A percentile compares a stretch with the other conserved stretches of the same genome.
These are phyloP conservation scores for Leccinum longicurvipes DNA, from an alignment of 768 basidiomycete species.

Conservation along the genomic window DNA sequence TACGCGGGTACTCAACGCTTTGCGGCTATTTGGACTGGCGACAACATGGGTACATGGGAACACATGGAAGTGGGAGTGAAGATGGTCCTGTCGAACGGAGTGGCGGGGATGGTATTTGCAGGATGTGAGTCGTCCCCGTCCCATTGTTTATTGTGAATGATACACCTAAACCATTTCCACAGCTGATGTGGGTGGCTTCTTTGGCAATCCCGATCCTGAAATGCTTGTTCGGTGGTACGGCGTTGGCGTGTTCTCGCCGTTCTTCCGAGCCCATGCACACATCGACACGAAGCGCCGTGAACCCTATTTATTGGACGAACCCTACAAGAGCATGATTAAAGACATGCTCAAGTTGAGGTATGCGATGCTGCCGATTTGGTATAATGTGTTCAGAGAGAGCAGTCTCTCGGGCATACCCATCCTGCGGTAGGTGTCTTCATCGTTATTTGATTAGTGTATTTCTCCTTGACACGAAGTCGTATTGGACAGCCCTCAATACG, in stretches of 20 bases:
- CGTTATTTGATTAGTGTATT: background rate
- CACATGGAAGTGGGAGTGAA: slow-evolving; percentile 93
- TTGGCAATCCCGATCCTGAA: slow-evolving; percentile 91
- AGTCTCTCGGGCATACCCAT: slow-evolving; percentile 79
- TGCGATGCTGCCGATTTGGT: slow-evolving; percentile 88
- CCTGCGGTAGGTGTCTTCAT: slow-evolving; percentile 53
- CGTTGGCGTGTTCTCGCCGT: slow-evolving; percentile 91
- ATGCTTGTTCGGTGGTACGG: slow-evolving; percentile 98
- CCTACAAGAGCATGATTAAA: slow-evolving; percentile 79
- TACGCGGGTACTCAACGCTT: slow-evolving; percentile 94
- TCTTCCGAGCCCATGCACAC: slow-evolving; percentile 98
- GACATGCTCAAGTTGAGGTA: slow-evolving; percentile 82
- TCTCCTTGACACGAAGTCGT: background rate
- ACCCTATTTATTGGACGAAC: slow-evolving; percentile 88
- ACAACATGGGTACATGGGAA: slow-evolving; percentile 97
- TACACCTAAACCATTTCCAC: slow-evolving; percentile 3
- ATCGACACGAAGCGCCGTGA: slow-evolving; percentile 97
- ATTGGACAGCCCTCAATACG: slow-evolving; percentile 83
- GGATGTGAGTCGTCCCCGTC: slow-evolving; percentile 62
- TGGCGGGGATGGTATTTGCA: slow-evolving; percentile 87
- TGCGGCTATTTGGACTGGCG: slow-evolving; percentile 98
- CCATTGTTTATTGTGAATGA: background rate
- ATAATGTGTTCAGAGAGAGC: slow-evolving; percentile 93
- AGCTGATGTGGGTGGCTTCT: slow-evolving; percentile 99
- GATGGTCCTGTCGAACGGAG: slow-evolving; percentile 86